phyloP scores from a whole-genome alignment of 1,284 basidiomycete species.

The Tilletia caries region DNA sequence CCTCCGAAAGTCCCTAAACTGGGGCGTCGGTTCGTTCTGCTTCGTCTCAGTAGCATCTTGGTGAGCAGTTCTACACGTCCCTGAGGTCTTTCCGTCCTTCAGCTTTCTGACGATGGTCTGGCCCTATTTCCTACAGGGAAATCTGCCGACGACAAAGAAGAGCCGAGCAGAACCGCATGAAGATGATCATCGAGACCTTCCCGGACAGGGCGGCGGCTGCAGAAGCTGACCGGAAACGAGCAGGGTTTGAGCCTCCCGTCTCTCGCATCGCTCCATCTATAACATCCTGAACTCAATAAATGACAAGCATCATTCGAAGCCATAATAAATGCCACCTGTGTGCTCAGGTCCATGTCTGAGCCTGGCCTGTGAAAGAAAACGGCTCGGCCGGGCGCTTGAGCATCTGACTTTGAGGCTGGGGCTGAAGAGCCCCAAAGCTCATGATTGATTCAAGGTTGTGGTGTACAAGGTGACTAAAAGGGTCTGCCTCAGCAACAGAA shows the following conservation, averaged over 20 bases:
- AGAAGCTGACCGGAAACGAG: neutral
- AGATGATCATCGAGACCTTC: conserved; percentile 30
- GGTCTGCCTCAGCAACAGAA: no score
- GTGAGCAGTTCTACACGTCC: neutral
- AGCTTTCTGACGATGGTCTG: neutral
- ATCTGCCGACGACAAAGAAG: conserved; percentile 30
- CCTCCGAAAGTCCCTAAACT: conserved; percentile 30
- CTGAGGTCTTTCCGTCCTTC: neutral
- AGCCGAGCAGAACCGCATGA: conserved; percentile 32
- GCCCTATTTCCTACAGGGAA: conserved; percentile 17
- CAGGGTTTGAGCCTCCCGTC: neutral
- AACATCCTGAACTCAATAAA: neutral
- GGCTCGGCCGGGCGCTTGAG: no score
- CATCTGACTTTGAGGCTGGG: neutral
- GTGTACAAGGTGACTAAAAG: no score
- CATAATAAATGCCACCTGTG: neutral
- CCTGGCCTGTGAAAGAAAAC: no score
- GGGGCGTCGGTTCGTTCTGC: conserved; percentile 37
- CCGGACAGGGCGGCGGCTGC: neutral
- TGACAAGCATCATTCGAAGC: neutral
- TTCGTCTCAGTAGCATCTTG: conserved; percentile 28
- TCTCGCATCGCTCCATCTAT: conserved; percentile 2
- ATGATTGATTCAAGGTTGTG: no score
- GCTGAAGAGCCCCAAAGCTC: no score
- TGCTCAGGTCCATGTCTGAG: no score